Conservation (phyloP, 2,329 filamentous ascomycete genomes). For the Xylariaceae sp. region DNA sequence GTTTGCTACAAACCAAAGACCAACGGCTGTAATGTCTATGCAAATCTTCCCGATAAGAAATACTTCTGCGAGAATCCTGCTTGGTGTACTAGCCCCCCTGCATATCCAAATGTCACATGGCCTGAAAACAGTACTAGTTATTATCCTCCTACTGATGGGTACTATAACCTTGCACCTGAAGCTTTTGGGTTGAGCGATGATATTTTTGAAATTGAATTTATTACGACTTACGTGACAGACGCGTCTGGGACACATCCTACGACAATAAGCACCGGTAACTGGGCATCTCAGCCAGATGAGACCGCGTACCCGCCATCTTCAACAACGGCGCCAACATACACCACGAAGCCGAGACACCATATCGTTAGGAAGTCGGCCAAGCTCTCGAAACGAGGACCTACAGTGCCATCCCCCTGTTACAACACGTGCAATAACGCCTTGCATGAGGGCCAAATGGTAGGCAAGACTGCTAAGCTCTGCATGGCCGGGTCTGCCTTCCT, state of each 20-base stretch:
- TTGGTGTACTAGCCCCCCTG: slow-evolving; percentile 54
- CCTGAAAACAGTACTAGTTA: slow-evolving; percentile 53
- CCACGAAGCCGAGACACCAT: neutral
- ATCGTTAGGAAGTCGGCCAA: neutral
- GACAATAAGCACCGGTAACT: slow-evolving; percentile 62
- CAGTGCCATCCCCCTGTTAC: slow-evolving; percentile 58
- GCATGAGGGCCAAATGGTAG: slow-evolving; percentile 53
- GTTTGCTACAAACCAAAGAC: slow-evolving; percentile 62
- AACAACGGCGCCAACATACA: slow-evolving; percentile 15
- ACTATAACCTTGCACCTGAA: slow-evolving; percentile 69
- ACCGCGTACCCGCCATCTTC: slow-evolving; percentile 47
- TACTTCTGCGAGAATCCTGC: slow-evolving; percentile 53
- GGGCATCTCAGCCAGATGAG: slow-evolving; percentile 58
- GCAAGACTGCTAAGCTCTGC: slow-evolving; percentile 59
- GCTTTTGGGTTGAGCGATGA: slow-evolving; percentile 68
- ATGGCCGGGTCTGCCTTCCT: slow-evolving; percentile 49
- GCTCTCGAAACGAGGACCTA: slow-evolving; percentile 49
- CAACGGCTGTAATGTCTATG: slow-evolving; percentile 58
- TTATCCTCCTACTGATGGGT: slow-evolving; percentile 60
- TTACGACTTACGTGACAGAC: slow-evolving; percentile 45
- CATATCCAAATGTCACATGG: slow-evolving; percentile 50
- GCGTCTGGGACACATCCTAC: slow-evolving; percentile 41
- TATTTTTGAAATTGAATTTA: slow-evolving; percentile 64
- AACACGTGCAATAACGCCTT: slow-evolving; percentile 58
- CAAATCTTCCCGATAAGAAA: slow-evolving; percentile 51